phyloP scores from a whole-genome alignment of 2,329 filamentous ascomycete species.

The Cordyceps farinosa region DNA sequence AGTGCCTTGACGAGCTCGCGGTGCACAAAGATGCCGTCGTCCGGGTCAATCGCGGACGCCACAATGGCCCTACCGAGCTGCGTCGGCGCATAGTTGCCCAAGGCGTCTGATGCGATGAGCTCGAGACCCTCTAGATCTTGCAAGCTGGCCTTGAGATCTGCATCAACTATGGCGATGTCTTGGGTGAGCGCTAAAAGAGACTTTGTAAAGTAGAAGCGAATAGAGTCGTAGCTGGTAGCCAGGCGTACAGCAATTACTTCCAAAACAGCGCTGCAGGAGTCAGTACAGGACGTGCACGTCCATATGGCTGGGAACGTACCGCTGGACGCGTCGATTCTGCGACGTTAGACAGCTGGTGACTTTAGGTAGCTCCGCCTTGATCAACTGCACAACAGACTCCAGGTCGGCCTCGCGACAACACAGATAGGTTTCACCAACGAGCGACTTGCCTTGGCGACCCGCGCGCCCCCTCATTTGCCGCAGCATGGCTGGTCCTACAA shows the following conservation, averaged over 20 bases:
- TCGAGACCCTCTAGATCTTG: conserved; percentile 52
- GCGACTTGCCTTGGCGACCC: conserved; percentile 74
- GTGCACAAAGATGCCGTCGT: conserved; percentile 71
- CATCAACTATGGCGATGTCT: conserved; percentile 45
- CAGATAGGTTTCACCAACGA: conserved; percentile 72
- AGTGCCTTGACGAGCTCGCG: conserved; percentile 65
- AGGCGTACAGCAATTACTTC: conserved; percentile 67
- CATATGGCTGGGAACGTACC: conserved; percentile 36
- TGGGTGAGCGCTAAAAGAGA: conserved; percentile 63
- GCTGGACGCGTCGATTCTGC: conserved; percentile 64
- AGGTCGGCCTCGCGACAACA: conserved; percentile 68
- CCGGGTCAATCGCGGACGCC: conserved; percentile 67
- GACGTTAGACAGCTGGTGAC: conserved; percentile 66
- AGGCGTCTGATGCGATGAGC: conserved; percentile 50
- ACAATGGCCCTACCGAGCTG: conserved; percentile 68
- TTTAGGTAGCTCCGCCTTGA: conserved; percentile 68
- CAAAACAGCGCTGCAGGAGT: conserved; percentile 57
- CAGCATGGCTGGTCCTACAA: conserved; percentile 75
- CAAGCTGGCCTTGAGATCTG: conserved; percentile 57
- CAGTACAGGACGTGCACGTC: conserved; percentile 15
- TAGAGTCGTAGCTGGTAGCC: conserved; percentile 60
- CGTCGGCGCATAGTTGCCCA: conserved; percentile 57
- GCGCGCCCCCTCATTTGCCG: conserved; percentile 78
- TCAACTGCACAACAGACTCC: conserved; percentile 64
- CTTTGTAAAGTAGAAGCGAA: conserved; percentile 65